These are phyloP conservation scores for Scedosporium aurantiacum DNA, from an alignment of 2,329 filamentous ascomycete species.

Conservation along the genomic window DNA sequence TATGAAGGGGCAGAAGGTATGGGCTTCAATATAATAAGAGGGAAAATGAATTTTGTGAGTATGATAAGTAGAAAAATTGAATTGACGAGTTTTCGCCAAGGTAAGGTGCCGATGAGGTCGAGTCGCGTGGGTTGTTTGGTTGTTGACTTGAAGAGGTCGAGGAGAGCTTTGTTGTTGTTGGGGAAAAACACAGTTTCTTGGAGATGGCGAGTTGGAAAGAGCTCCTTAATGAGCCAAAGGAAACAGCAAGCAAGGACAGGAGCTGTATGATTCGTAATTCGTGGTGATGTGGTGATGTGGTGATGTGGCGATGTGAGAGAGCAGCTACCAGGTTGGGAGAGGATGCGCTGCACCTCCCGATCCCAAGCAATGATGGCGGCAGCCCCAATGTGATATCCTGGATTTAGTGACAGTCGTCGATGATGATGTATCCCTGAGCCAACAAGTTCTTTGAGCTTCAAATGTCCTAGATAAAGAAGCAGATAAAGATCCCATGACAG, in stretches of 20 bases:
- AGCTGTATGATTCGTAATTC: too few relatives aligned
- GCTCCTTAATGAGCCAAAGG: too few relatives aligned
- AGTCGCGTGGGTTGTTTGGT: not conserved
- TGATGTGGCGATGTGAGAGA: not conserved
- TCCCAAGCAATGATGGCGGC: not conserved
- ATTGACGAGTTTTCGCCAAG: not conserved
- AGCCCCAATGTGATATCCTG: not conserved
- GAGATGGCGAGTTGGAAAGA: too few relatives aligned
- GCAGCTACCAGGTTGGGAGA: not conserved
- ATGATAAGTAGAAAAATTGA: not conserved
- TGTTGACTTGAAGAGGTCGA: not conserved
- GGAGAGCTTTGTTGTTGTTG: not conserved
- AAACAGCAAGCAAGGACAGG: too few relatives aligned
- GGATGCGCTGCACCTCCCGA: not conserved
- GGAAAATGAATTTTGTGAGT: not conserved
- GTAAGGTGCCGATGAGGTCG: not conserved
- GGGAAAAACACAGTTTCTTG: too few relatives aligned
- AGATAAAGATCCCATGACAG: constrained; percentile 4
- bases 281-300: too few relatives aligned
- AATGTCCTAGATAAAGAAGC: not conserved
- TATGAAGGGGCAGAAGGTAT: not conserved
- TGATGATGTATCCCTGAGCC: not conserved
- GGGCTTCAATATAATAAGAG: not conserved
- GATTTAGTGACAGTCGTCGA: not conserved
- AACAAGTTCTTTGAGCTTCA: not conserved